Evolutionary conservation across 345 rosid genomes (phyloP), one percentile per base, ranked within the genome.

Genomic region (Viola odorata): DNA sequence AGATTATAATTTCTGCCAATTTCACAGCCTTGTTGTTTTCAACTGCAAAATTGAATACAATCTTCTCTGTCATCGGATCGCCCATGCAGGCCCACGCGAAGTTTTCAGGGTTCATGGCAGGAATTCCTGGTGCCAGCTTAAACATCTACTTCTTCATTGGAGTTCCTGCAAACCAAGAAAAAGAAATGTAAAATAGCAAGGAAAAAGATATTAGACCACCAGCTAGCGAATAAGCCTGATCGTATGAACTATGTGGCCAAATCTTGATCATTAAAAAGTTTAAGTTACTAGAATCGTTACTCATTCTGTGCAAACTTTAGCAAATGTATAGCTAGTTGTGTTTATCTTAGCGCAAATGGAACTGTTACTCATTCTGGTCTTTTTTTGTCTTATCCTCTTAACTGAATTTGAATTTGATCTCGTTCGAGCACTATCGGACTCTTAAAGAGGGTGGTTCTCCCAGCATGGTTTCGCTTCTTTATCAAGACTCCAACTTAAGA

Each of bases 21-120:
- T 55, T 53, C 12, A 58, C 1, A 9, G 52, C 8, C 51, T 58
- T 55, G 7, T n/a, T 23, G 15, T 50, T 53, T 53, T 12, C 50
- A 39, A 13, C 16, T 7, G 32, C 32, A 5, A 55, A 16, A 11
- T 55, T 37, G 3, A 62, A 73, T 11, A 62, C 3, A 2, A 23
- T 4, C 36, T 47, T 73, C 37, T 52, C 60, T 5, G 41, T 7
- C 13, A 47, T 39, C 53, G 9, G 36, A 63, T 51, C 47, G 4
- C 65, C 61, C 40, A 67, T 3, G 37, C 37, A 32, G 6, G 56
- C 37, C 76, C 76, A 73, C 0, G 17, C 36, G 0, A 73, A 50
- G 12, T 67, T 37, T 45, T 41, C 64, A 16, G 64, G 14, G 53
- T 39, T 54, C 36, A 73, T 53, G 4, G 57, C 36, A 5, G 76